phyloP scores from a whole-genome alignment of 306 rosid species.

The Fagus sylvatica region DNA sequence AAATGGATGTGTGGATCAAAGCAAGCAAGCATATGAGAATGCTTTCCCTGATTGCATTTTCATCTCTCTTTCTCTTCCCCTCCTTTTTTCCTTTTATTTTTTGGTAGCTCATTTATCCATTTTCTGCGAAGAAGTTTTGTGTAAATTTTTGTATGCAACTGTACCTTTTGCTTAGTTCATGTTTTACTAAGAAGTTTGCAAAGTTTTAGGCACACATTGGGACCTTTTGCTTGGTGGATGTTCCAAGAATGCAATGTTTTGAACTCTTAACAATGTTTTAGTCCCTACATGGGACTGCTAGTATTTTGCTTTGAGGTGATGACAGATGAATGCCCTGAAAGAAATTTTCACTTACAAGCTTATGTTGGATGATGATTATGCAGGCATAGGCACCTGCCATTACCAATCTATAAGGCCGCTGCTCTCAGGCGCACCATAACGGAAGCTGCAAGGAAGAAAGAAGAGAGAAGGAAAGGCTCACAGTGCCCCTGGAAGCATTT shows the following conservation, averaged over 20 bases:
- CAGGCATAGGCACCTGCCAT: constrained; percentile 82
- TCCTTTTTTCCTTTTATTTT: neutral
- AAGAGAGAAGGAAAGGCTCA: constrained; percentile 81
- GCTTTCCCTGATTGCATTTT: neutral
- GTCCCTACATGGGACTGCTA: neutral
- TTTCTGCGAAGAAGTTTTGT: neutral
- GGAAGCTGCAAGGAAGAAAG: constrained; percentile 63
- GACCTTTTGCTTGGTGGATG: neutral
- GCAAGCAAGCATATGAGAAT: neutral
- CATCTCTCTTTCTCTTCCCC: too few species aligned
- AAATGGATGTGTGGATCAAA: neutral
- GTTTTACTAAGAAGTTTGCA: neutral
- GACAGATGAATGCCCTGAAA: neutral
- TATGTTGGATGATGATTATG: constrained; percentile 16
- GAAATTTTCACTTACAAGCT: neutral
- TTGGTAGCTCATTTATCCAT: neutral
- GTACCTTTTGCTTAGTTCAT: neutral
- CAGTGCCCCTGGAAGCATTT: constrained; percentile 78
- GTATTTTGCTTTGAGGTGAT: neutral
- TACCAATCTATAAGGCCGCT: constrained; percentile 70
- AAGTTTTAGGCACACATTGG: neutral
- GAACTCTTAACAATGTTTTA: neutral
- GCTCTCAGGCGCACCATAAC: constrained; percentile 49
- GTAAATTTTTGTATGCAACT: neutral
- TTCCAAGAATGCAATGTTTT: neutral